Evolutionary conservation across 2,329 filamentous ascomycete genomes (phyloP), one percentile per base, ranked within the genome.

Genomic region (Stemphylium vesicarium): DNA sequence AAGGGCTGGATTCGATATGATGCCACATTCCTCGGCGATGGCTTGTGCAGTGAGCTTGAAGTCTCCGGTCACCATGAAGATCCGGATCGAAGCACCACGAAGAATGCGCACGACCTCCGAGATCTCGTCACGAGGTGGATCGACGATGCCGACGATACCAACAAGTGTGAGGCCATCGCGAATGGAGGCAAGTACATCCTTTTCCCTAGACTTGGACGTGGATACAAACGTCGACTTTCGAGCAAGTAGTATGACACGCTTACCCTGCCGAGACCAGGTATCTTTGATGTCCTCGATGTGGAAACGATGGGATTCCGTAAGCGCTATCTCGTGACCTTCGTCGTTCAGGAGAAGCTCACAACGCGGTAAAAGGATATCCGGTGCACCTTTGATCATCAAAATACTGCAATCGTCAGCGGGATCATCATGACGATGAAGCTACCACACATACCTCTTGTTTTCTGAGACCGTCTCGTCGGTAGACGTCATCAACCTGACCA

Each of bases 51-150:
- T 93, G 13, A 92, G 81, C 22, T 87, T 87, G 69, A 90, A 92
- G 67, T 93, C 90, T 9, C 90, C 89, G 1, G 90, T 93, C 0
- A 92, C 89, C 89, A 93, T 93, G 73, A 90, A 88, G 26, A 92
- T 86, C n/a, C 87, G 81, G 49, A 93, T 88, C 1, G 88, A 88
- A 4, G 90, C 90, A 1, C 84, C 80, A 11, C 88, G 83, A 13
- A 92, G 79, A 0, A 83, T 89, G n/a, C 79, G 76, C 24, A 87
- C 77, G 1, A 86, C 84, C 11, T 79, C 78, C 0, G 84, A 82
- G 29, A 87, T 86, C 62, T 87, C 85, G 24, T 83, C 79, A 44
- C 84, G 79, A 12, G 84, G 83, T 18, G 85, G 85, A 63, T 88
- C 85, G 26, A 85, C 80, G 43, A 87, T 84, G 10, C 80, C 84